Percentiles rank a stretch among this genome's conserved stretches.
Evolutionary conservation across 2,329 filamentous ascomycete species (phyloP).

Genomic region (Aspergillus quadricinctus): DNA sequence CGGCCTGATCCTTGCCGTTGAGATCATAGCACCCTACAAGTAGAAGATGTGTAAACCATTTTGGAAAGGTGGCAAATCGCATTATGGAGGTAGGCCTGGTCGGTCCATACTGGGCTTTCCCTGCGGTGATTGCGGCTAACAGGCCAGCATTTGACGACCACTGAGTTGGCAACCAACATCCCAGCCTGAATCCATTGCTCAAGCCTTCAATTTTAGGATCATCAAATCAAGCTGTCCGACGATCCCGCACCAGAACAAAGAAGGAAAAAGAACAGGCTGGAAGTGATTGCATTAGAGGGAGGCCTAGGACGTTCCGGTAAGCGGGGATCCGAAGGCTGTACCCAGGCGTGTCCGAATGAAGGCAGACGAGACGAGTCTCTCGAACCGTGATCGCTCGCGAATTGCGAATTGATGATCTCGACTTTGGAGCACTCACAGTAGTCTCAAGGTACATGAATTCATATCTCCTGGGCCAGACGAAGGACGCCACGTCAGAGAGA

Average conservation of each 20-base stretch:
- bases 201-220: slow-evolving; percentile 12
- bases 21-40: slow-evolving; percentile 20
- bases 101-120: slow-evolving; percentile 13
- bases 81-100: slow-evolving; percentile 20
- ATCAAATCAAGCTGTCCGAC: slow-evolving; percentile 17
- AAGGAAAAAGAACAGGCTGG: slow-evolving; percentile 6
- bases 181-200: slow-evolving; percentile 22
- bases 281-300: slow-evolving; percentile 7
- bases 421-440: slow-evolving; percentile 21
- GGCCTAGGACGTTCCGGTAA: slow-evolving; percentile 13
- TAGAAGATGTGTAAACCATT: slow-evolving; percentile 15
- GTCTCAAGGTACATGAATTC: slow-evolving; percentile 21
- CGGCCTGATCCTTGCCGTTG: slow-evolving; percentile 23
- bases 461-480: slow-evolving; percentile 28
- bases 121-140: slow-evolving; percentile 16
- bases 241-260: slow-evolving; percentile 19
- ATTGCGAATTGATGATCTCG: slow-evolving; percentile 18
- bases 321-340: slow-evolving; percentile 10
- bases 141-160: slow-evolving; percentile 17
- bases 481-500: slow-evolving; percentile 39
- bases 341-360: slow-evolving; percentile 12
- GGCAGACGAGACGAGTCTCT: not conserved
- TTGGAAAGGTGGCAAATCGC: slow-evolving; percentile 26
- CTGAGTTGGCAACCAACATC: slow-evolving; percentile 29
- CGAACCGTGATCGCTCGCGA: slow-evolving; percentile 1